These are phyloP conservation scores for Hymenoscyphus occultus DNA, from an alignment of 2,329 filamentous ascomycete species.

Conservation along the genomic window DNA sequence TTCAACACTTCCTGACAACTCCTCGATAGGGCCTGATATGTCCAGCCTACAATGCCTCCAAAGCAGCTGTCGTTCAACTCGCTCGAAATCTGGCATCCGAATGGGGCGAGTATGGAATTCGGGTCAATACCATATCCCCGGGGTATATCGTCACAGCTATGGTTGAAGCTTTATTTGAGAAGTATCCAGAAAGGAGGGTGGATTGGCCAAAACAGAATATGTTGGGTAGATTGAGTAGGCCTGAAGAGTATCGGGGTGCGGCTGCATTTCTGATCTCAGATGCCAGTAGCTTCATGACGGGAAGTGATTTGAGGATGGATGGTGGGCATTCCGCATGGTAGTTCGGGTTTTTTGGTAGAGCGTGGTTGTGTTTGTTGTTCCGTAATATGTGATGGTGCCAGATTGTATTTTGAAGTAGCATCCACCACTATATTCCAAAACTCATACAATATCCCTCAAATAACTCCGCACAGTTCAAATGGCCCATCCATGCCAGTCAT, in stretches of 20 bases:
- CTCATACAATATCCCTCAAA: not conserved
- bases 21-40: constrained; percentile 51
- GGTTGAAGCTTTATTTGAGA: constrained; percentile 75
- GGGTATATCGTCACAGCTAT: constrained; percentile 81
- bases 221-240: constrained; percentile 66
- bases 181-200: constrained; percentile 63
- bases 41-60: constrained; percentile 71
- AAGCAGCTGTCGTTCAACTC: constrained; percentile 71
- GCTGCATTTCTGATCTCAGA: constrained; percentile 66
- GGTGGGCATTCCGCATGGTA: constrained; percentile 50
- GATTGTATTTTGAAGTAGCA: not conserved
- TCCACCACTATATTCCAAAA: not conserved
- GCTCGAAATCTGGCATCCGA: constrained; percentile 68
- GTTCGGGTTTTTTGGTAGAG: constrained; percentile 5
- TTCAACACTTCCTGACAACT: not conserved
- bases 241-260: constrained; percentile 68
- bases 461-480: not conserved
- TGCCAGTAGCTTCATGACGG: constrained; percentile 69
- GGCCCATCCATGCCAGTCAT: not conserved
- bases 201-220: constrained; percentile 85
- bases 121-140: constrained; percentile 77
- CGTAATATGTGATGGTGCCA: not conserved
- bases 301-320: constrained; percentile 38
- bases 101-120: constrained; percentile 65
- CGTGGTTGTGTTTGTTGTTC: not conserved